Percentiles rank a stretch among this genome's conserved stretches.
Evolutionary conservation across 2,329 filamentous ascomycete genomes (phyloP).

Genomic region (Phyllachora maydis): DNA sequence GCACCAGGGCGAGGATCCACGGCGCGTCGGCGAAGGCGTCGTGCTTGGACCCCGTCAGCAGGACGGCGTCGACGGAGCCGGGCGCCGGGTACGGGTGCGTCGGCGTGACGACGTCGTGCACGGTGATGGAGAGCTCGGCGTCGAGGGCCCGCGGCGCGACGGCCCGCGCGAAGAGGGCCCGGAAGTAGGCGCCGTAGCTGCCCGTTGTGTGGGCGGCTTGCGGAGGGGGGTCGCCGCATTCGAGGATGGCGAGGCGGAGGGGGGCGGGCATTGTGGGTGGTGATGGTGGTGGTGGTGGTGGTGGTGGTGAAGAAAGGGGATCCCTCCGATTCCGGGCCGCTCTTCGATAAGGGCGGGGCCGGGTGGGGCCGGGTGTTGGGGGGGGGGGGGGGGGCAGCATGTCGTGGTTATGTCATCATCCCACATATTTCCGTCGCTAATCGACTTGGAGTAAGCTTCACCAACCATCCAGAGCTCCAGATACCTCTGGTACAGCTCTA

Average conservation of each 20-base stretch:
- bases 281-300: conserved; percentile 8
- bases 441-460: too few species aligned
- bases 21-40: background rate
- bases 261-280: conserved; percentile 13
- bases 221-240: conserved; percentile 66
- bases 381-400: too few species aligned
- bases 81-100: conserved; percentile 46
- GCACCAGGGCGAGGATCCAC: background rate
- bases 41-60: conserved; percentile 44
- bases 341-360: too few species aligned
- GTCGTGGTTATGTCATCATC: too few species aligned
- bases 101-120: conserved; percentile 48
- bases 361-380: too few species aligned
- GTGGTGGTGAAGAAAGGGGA: conserved; percentile 4
- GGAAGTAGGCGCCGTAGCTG: conserved; percentile 58
- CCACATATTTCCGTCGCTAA: too few species aligned
- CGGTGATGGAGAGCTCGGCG: conserved; percentile 33
- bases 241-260: conserved; percentile 67
- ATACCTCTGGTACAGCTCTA: background rate
- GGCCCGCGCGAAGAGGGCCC: conserved; percentile 32
- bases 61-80: conserved; percentile 57
- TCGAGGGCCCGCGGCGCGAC: conserved; percentile 20
- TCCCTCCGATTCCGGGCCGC: too few species aligned
- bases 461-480: background rate
- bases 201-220: conserved; percentile 36